Conservation (phyloP, 2,329 filamentous ascomycete species). For the Xylaria multiplex region DNA sequence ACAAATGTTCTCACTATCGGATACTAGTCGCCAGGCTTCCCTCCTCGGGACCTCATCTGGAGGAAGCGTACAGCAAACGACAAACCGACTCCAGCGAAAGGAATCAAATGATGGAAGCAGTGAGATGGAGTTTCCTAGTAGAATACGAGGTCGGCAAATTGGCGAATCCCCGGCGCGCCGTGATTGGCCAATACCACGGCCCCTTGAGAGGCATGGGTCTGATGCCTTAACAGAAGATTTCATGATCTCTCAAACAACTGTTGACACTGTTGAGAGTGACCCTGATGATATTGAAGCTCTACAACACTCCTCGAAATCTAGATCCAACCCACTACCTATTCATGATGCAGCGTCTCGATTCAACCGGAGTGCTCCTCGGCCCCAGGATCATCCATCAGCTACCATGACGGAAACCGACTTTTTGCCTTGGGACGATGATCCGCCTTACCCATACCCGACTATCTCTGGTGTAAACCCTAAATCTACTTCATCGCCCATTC, state of each 20-base stretch:
- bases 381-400: constrained; percentile 53
- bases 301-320: constrained; percentile 31
- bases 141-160: constrained; percentile 56
- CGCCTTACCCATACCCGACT: constrained; percentile 62
- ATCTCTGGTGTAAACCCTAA: constrained; percentile 35
- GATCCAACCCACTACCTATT: constrained; percentile 17
- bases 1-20: constrained; percentile 69
- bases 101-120: constrained; percentile 40
- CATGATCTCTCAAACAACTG: constrained; percentile 47
- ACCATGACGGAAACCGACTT: constrained; percentile 67
- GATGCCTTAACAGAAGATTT: constrained; percentile 45
- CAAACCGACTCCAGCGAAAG: constrained; percentile 25
- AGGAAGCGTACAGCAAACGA: constrained; percentile 38
- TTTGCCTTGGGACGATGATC: constrained; percentile 67
- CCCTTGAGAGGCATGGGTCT: constrained; percentile 42
- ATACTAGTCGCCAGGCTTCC: constrained; percentile 56
- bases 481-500: constrained; percentile 54
- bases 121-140: constrained; percentile 57
- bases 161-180: constrained; percentile 43
- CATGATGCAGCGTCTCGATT: constrained; percentile 28
- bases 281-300: constrained; percentile 18
- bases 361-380: constrained; percentile 35
- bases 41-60: constrained; percentile 53
- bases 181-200: constrained; percentile 35
- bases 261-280: constrained; percentile 46